phyloP scores from a whole-genome alignment of 2,329 filamentous ascomycete genomes.

The Apiospora aurea region DNA sequence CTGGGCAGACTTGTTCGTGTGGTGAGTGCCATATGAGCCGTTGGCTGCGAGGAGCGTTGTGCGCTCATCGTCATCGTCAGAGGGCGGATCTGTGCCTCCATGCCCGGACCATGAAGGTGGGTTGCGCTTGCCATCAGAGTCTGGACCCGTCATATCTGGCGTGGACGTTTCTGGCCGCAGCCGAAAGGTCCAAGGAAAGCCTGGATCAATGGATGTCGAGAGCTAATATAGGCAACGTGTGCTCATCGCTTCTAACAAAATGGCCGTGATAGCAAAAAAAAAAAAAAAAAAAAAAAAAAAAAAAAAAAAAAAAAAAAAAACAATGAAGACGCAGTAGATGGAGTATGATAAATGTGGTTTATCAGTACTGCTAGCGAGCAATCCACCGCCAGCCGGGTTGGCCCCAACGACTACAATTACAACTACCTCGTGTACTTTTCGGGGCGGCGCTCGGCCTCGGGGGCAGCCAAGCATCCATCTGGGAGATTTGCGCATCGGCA shows the following conservation, averaged over 20 bases:
- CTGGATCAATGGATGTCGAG: no score
- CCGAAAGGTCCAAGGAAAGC: background rate
- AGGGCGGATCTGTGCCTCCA: slow-evolving; percentile 1
- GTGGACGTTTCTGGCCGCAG: background rate
- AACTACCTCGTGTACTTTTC: background rate
- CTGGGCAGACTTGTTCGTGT: background rate
- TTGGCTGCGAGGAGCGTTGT: background rate
- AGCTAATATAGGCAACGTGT: background rate
- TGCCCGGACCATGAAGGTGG: background rate
- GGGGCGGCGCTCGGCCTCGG: slow-evolving; percentile 18
- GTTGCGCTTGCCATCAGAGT: background rate
- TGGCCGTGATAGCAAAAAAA: no score
- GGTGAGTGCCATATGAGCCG: background rate
- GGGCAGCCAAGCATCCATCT: background rate
- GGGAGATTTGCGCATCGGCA: background rate
- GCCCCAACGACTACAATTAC: background rate
- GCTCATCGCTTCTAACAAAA: background rate
- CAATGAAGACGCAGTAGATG: background rate
- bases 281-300: no score
- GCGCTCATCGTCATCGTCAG: background rate
- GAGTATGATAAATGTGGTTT: background rate
- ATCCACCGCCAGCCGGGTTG: background rate
- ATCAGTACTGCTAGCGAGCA: background rate
- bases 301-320: no score
- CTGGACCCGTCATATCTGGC: background rate